Percentiles rank a stretch among this genome's conserved stretches.
Evolutionary conservation across 2,329 filamentous ascomycete genomes (phyloP).

Genomic region (Torrubiella hemipterigena): DNA sequence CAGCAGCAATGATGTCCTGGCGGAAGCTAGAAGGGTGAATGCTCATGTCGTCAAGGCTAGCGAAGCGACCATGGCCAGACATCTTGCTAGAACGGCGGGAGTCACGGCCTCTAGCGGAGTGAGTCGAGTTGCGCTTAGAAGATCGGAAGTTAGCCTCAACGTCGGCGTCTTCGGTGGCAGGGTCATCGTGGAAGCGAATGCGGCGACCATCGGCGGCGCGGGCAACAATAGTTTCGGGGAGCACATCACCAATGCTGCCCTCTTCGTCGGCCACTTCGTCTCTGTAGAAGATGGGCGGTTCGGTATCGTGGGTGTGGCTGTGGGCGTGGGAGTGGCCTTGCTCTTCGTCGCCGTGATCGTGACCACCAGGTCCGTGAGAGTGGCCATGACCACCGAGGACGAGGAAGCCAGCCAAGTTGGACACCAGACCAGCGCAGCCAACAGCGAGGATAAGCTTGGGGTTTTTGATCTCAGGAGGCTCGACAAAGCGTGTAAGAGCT

Average conservation of each 20-base stretch:
- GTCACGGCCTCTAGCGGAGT: constrained; percentile 25
- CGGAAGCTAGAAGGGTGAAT: constrained; percentile 85
- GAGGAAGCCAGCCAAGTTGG: constrained; percentile 79
- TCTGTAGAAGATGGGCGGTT: constrained; percentile 28
- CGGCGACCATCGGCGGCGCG: constrained; percentile 27
- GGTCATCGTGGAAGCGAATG: constrained; percentile 25
- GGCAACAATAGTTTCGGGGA: constrained; percentile 49
- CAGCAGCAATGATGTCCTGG: constrained; percentile 85
- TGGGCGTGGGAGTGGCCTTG: constrained; percentile 18
- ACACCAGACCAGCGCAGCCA: constrained; percentile 71
- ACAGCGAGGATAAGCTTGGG: constrained; percentile 83
- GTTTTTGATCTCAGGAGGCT: constrained; percentile 77
- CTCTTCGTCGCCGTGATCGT: constrained; percentile 18
- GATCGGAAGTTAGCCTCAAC: constrained; percentile 15
- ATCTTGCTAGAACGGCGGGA: constrained; percentile 33
- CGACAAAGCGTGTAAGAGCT: constrained; percentile 81
- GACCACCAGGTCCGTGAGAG: constrained; percentile 50
- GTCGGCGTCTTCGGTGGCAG: constrained; percentile 13
- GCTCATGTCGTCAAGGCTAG: constrained; percentile 61
- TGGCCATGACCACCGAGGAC: constrained; percentile 92
- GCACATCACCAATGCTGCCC: constrained; percentile 48
- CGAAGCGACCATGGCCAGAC: constrained; percentile 43
- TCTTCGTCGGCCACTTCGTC: constrained; percentile 39
- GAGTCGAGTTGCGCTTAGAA: constrained; percentile 11
- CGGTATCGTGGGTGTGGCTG: constrained; percentile 36